These are phyloP conservation scores for Blumeriella jaapii DNA, from an alignment of 2,329 filamentous ascomycete species.

Conservation along the genomic window DNA sequence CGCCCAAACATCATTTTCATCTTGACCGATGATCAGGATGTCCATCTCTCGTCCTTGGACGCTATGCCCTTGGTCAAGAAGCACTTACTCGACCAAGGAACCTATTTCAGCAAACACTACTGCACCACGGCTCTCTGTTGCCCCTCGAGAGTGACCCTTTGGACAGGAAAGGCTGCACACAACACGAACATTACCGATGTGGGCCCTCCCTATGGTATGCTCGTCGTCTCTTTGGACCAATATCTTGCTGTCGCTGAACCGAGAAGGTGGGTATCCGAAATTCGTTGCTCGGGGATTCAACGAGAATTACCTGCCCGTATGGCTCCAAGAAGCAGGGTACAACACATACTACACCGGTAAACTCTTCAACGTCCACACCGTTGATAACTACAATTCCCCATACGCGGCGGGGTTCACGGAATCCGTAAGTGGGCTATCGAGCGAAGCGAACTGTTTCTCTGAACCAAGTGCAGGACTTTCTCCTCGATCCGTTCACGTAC, in stretches of 20 bases:
- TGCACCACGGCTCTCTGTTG: slow-evolving; percentile 50
- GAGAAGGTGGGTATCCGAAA: slow-evolving; percentile 46
- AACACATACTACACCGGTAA: slow-evolving; percentile 63
- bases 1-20: slow-evolving; percentile 47
- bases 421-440: not conserved
- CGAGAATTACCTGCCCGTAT: slow-evolving; percentile 54
- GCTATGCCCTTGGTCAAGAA: slow-evolving; percentile 43
- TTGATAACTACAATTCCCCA: slow-evolving; percentile 48
- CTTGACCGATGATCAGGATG: slow-evolving; percentile 52
- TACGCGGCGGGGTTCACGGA: slow-evolving; percentile 42
- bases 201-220: slow-evolving; percentile 35
- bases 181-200: slow-evolving; percentile 47
- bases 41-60: slow-evolving; percentile 43
- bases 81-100: slow-evolving; percentile 41
- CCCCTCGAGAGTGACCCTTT: slow-evolving; percentile 45
- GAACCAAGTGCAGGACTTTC: slow-evolving; percentile 40
- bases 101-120: slow-evolving; percentile 43
- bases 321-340: slow-evolving; percentile 55
- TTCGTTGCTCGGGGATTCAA: slow-evolving; percentile 53
- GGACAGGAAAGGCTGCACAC: slow-evolving; percentile 48
- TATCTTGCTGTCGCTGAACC: not conserved
- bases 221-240: too few species aligned
- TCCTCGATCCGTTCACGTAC: slow-evolving; percentile 57
- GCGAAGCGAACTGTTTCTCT: not conserved
- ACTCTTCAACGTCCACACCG: slow-evolving; percentile 50